phyloP scores from a whole-genome alignment of 2,329 filamentous ascomycete species.

The Sphaerulina vaccinii region DNA sequence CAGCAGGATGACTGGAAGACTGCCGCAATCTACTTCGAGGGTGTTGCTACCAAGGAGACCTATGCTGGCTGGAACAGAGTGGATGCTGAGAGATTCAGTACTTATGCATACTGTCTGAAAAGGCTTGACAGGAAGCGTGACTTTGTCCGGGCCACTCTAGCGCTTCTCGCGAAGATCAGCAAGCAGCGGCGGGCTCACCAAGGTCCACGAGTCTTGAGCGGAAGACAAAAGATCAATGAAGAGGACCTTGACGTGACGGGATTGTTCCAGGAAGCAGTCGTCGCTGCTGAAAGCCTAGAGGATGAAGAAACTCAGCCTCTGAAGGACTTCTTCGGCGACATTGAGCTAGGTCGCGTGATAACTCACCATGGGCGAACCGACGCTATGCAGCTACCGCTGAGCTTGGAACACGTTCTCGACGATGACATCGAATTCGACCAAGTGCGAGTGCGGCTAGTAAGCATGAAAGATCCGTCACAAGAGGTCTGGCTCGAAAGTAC shows the following conservation, averaged over 20 bases:
- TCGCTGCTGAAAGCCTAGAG: conserved; percentile 50
- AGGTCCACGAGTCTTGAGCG: not conserved
- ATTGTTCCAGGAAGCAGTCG: conserved; percentile 46
- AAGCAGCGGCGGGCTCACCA: conserved; percentile 41
- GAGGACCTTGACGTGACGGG: conserved; percentile 40
- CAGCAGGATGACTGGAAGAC: conserved; percentile 66
- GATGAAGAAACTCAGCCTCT: conserved; percentile 68
- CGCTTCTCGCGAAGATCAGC: conserved; percentile 67
- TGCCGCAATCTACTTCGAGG: conserved; percentile 75
- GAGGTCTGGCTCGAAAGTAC: conserved; percentile 66
- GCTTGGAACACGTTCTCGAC: conserved; percentile 68
- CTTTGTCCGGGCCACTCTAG: conserved; percentile 72
- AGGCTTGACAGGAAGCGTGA: conserved; percentile 74
- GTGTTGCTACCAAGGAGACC: conserved; percentile 75
- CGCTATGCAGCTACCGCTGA: conserved; percentile 69
- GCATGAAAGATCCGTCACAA: conserved; percentile 56
- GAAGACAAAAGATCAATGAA: conserved; percentile 28
- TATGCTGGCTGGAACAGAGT: conserved; percentile 74
- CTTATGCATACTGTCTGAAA: conserved; percentile 81
- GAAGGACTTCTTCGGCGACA: conserved; percentile 68
- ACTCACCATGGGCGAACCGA: conserved; percentile 70
- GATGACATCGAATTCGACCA: conserved; percentile 67
- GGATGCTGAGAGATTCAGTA: conserved; percentile 78
- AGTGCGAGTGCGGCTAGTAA: conserved; percentile 63
- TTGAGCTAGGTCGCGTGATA: conserved; percentile 67